These are phyloP conservation scores for Yueomyces sinensis DNA, from an alignment of 805 yeast species.

Conservation along the genomic window DNA sequence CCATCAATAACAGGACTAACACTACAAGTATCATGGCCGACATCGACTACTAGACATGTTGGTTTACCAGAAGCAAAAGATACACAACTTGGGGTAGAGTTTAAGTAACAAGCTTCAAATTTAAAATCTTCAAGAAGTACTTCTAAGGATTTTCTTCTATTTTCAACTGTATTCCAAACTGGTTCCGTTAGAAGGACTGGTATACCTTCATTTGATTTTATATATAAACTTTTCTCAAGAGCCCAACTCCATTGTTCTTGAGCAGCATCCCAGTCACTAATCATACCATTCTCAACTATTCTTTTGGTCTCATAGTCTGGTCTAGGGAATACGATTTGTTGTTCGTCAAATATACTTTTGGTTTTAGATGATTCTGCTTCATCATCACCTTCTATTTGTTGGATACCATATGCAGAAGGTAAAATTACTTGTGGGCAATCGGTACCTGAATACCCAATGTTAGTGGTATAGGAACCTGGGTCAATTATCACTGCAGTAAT, in stretches of 20 bases:
- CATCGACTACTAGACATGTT: conserved; percentile 71
- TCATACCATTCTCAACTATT: conserved; percentile 44
- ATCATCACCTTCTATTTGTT: conserved; percentile 7
- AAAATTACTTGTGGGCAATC: conserved; percentile 67
- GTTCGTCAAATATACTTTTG: conserved; percentile 22
- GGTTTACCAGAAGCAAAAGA: conserved; percentile 85
- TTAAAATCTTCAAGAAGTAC: conserved; percentile 52
- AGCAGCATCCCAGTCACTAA: conserved; percentile 83
- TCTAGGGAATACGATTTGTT: conserved; percentile 38
- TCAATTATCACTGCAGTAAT: conserved; percentile 84
- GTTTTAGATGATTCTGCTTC: conserved; percentile 6
- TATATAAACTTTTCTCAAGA: conserved; percentile 35
- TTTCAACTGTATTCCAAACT: conserved; percentile 60
- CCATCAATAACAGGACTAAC: conserved; percentile 81
- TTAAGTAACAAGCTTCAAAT: conserved; percentile 71
- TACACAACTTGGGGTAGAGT: conserved; percentile 75
- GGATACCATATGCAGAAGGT: conserved; percentile 53
- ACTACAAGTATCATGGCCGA: conserved; percentile 67
- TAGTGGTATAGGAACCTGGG: conserved; percentile 75
- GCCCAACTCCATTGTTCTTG: conserved; percentile 57
- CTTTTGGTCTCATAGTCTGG: conserved; percentile 39
- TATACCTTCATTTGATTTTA: conserved; percentile 27
- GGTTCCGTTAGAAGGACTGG: conserved; percentile 82
- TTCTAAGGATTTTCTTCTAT: conserved; percentile 61
- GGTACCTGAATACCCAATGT: conserved; percentile 87